Evolutionary conservation across 768 basidiomycete species (phyloP).

Genomic region (Filobasidium wieringae): DNA sequence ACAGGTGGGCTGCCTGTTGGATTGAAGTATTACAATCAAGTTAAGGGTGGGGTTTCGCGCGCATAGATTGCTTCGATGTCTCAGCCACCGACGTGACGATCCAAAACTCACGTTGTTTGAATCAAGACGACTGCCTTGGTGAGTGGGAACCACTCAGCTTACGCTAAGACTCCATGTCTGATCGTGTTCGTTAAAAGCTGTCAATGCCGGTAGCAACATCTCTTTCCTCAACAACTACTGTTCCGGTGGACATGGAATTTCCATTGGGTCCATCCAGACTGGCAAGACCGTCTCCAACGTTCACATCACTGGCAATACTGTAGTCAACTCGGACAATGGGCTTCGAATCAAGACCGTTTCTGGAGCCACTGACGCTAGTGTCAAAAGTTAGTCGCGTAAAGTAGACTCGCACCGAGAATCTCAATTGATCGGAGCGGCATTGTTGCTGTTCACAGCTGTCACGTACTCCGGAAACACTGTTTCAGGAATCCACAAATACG

Average conservation of each 20-base stretch:
- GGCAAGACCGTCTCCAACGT: conserved; percentile 39
- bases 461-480: conserved; percentile 21
- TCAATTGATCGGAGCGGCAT: no score
- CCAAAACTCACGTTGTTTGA: conserved; percentile 12
- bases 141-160: no score
- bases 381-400: no score
- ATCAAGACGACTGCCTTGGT: conserved; percentile 56
- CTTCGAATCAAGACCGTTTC: conserved; percentile 21
- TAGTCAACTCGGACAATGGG: conserved; percentile 42
- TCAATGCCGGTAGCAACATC: conserved; percentile 39
- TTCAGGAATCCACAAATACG: conserved; percentile 40
- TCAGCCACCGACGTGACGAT: conserved; percentile 16
- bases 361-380: no score
- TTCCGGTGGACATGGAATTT: conserved; percentile 53
- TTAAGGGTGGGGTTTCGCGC: no score
- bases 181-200: no score
- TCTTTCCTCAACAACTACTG: conserved; percentile 48
- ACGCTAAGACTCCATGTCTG: no score
- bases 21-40: no score
- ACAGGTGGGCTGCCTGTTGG: no score
- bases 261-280: conserved; percentile 41
- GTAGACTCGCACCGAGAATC: no score
- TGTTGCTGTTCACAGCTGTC: conserved; percentile 21
- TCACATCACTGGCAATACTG: conserved; percentile 46
- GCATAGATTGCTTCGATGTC: conserved; percentile 33